Evolutionary conservation across 2,329 filamentous ascomycete genomes (phyloP), one percentile per base, ranked within the genome.

Genomic region (Sclerotinia borealis): DNA sequence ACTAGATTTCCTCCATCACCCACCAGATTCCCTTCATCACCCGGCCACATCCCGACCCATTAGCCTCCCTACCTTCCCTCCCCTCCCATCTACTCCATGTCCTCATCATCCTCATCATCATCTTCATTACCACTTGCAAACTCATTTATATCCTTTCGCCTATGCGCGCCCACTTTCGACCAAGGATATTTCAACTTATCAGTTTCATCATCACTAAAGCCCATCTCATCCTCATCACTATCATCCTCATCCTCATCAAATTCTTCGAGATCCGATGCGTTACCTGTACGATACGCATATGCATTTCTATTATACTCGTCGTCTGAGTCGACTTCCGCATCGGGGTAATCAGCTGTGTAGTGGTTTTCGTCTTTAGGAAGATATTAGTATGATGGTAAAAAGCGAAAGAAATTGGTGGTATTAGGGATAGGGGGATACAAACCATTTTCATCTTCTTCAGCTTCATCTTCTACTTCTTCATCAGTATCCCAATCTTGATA

Each of bases 341-440:
- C 90, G 0, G 90, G 90, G 69, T 93, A 93, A 73, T 93, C 90
- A 61, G 89, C 87, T 4, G 86, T 85, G 72, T 92, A 92, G 75
- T 91, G 87, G 70, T 91, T 88, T 73, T 93, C 90, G 41, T 90
- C 88, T 87, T 65, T n/a, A 4, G 2, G 1, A 48, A 39, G 8
- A 1, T 11, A 36, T 69, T 70, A 69, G 67, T 55, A 27, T 66
- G 11, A 31, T 54, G 2, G n/a, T 17, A 45, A 15, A 45, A 25
- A 51, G 17, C n/a, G 31, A 31, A n/a, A 43, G 3, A 36, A 34
- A 47, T 13, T 45, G 1, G 19, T 47, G 47, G 9, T 2, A 22
- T 31, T 1, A 15, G 10, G 8, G 8, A 45, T n/a, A n/a, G n/a
- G 4, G n/a, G 1, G 15, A 19, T 22, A 69, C 77, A 62, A 76